Evolutionary conservation across 2,329 filamentous ascomycete species (phyloP).

Genomic region (Epichloe brachyelytri): DNA sequence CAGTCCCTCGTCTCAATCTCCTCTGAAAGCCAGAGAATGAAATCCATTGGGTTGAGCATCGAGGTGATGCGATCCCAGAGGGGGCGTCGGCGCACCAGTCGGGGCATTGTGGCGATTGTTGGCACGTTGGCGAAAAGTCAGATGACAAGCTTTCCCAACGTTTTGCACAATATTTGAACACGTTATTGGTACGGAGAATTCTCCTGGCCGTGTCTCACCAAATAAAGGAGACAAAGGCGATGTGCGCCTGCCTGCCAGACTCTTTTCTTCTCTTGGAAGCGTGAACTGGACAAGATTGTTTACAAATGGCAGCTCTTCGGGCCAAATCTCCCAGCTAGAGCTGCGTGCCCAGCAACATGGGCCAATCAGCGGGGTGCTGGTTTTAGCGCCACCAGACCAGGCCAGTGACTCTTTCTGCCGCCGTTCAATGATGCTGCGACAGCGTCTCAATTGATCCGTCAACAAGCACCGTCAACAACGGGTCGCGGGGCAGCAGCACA

Average conservation of each 20-base stretch:
- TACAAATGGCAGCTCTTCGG: slow-evolving; percentile 7
- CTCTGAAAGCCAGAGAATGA: slow-evolving; percentile 81
- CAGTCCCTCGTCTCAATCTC: slow-evolving; percentile 86
- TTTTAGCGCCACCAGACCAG: not conserved
- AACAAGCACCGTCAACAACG: not conserved
- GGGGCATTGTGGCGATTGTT: slow-evolving; percentile 41
- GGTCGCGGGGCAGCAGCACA: not conserved
- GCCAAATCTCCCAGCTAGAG: not conserved
- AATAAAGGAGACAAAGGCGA: not conserved
- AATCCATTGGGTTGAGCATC: slow-evolving; percentile 76
- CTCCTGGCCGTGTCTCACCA: not conserved
- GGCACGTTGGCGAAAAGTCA: not conserved
- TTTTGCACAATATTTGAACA: not conserved
- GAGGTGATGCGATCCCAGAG: slow-evolving; percentile 68
- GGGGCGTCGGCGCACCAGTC: slow-evolving; percentile 69
- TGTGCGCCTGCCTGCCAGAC: not conserved
- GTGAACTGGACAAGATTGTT: slow-evolving; percentile 10
- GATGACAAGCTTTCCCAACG: not conserved
- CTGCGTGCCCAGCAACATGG: not conserved
- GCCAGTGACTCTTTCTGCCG: not conserved
- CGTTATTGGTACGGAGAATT: not conserved
- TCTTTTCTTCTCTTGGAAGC: not conserved
- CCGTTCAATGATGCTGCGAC: not conserved
- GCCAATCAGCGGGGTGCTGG: not conserved
- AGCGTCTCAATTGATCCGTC: not conserved